phyloP scores from a whole-genome alignment of 164 flowering plant genomes.

The Magnolia officinalis region DNA sequence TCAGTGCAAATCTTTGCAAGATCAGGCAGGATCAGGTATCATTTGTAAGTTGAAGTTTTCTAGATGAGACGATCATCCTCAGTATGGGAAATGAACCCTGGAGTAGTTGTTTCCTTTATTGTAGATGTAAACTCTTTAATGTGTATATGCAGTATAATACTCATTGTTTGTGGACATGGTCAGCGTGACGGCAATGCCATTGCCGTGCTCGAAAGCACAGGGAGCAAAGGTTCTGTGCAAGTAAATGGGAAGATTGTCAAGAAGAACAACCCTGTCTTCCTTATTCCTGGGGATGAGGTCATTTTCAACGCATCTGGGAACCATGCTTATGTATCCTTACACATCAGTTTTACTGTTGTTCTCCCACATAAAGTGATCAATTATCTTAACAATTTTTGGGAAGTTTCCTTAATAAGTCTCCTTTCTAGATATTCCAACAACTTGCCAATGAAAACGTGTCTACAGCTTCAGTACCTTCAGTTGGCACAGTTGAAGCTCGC shows the following conservation, averaged over 20 bases:
- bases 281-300: slow-evolving; percentile 83
- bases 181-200: slow-evolving; percentile 57
- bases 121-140: slow-evolving; percentile 32
- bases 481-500: slow-evolving; percentile 38
- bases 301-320: slow-evolving; percentile 56
- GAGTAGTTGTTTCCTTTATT: slow-evolving; percentile 10
- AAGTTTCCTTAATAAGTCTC: slow-evolving; percentile 37
- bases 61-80: not conserved
- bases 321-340: slow-evolving; percentile 86
- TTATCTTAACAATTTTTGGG: not conserved
- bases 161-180: slow-evolving; percentile 54
- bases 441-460: slow-evolving; percentile 31
- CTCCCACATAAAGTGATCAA: not conserved
- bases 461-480: slow-evolving; percentile 31
- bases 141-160: slow-evolving; percentile 42
- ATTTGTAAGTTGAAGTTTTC: not conserved
- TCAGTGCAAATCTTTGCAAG: slow-evolving; percentile 50
- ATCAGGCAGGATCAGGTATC: slow-evolving; percentile 64
- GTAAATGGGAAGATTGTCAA: slow-evolving; percentile 59
- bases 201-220: slow-evolving; percentile 67
- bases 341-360: not conserved
- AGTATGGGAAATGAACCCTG: not conserved
- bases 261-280: slow-evolving; percentile 40
- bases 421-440: slow-evolving; percentile 66
- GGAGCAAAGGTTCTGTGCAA: slow-evolving; percentile 75